Evolutionary conservation across 2,329 filamentous ascomycete species (phyloP), one percentile per base, ranked within the genome.

Genomic region (Calcarisporium arbuscula): DNA sequence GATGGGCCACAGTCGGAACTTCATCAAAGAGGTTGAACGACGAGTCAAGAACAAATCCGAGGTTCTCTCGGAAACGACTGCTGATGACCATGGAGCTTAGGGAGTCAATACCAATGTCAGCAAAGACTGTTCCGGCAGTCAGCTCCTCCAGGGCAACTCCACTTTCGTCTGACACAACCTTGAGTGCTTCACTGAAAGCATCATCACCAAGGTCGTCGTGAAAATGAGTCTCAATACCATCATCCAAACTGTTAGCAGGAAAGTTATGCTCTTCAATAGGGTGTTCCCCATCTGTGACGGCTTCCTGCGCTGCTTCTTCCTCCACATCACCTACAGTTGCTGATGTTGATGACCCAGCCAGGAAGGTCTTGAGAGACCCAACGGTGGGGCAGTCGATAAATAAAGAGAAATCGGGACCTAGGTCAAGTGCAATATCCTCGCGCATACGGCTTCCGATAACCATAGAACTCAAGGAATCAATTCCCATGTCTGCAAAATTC

Each of bases 391-490:
- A 58, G 35, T 77, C 70, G 19, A 72, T 61, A 46, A 77, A 77
- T 2, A 68, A 63, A 36, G 43, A 45, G n/a, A n/a, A n/a, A 9
- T 71, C 62, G 5, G 67, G 67, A 41, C 65, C 57, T 9, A 78
- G 50, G 39, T 74, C 65, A n/a, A 77, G 52, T 19, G 74, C 71
- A 8, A 78, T 51, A 25, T 78, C 71, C 47, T 77, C 73, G 15
- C 70, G 68, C 31, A 78, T 63, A 32, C 70, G 64, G 19, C 70
- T 72, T 30, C 63, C 65, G 22, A 79, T 70, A 12, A 70, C 73
- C 31, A 80, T 54, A 5, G 70, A 65, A 68, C 78, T 72, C 15
- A 80, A 59, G 2, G 74, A 78, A 49, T 80, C 74, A 15, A 77
- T 68, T 21, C 74, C 74, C 8, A 77, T 58, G 44, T 78, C 72